Evolutionary conservation across 2,329 filamentous ascomycete species (phyloP), one percentile per base, ranked within the genome.

Genomic region (Calonectria naviculata): DNA sequence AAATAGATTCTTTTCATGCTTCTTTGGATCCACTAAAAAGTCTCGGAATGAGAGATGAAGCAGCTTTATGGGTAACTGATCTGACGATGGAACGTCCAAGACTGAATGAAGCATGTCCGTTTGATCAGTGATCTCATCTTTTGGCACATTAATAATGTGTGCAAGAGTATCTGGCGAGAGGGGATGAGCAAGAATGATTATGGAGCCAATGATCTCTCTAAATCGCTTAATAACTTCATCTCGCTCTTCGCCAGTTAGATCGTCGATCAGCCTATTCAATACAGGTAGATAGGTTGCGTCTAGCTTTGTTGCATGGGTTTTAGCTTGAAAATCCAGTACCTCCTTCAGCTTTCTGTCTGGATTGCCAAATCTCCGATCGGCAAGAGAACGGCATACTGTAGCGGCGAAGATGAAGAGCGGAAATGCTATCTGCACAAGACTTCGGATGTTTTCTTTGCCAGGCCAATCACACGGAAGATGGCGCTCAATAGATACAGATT

Each of bases 21-120:
- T 81, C 17, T 76, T 66, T 1, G 72, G 54, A 67, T 84, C 76
- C 3, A 83, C 31, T 3, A 86, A 79, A 74, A 84, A 84, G 65
- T 85, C 82, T 19, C 78, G 80, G 54, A 85, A 85, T 0, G 83
- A 84, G 0, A 74, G 2, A 17, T 77, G 74, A 1, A 76, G 10
- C 3, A 74, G 26, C 3, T 70, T 42, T 1, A 77, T 9, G 0
- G 74, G 73, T 0, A 6, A 2, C 1, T 31, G 7, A 0, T 24
- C 0, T 1, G 47, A 61, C 0, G 0, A 4, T 0, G 65, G 71
- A 15, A 73, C 28, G 5, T 54, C 49, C 0, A 76, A 34, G 0
- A 76, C 70, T 0, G 74, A 73, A 24, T 76, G 74, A 6, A 77
- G 68, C 1, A 44, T 19, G 3, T 79, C 66, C 49, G 81, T 44